Evolutionary conservation across 495 filamentous ascomycete genomes (phyloP), one percentile per base, ranked within the genome.

Genomic region (Hypoxylon lenormandii): DNA sequence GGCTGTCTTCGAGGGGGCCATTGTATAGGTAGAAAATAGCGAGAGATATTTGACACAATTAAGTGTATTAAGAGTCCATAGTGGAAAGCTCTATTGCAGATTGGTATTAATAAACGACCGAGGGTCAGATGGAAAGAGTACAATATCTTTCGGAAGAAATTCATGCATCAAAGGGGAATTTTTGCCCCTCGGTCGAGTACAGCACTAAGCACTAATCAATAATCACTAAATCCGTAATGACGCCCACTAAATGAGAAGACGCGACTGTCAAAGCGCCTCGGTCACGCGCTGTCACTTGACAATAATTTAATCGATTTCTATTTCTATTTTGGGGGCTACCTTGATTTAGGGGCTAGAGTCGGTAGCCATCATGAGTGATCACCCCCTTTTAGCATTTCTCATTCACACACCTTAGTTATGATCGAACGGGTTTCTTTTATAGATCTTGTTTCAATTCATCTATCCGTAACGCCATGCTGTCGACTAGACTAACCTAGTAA

Each of bases 231-330:
- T 28, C 26, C 11, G 10, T 26, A 58, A 47, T 69, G 59, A 54
- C 48, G n/a, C 12, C 53, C 38, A 38, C 50, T 54, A 64, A 59
- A 45, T 21, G 4, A 11, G 42, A 37, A 33, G 42, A 70, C 66
- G 66, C 66, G 66, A 64, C 45, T 7, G 43, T 18, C 36, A 40
- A 38, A 54, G 49, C 16, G 28, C 15, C 54, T 18, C 42, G 54
- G 54, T 60, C 60, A 70, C 60, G 66, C 66, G 66, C 5, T 56
- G 56, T 70, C 66, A 70, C 66, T 70, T 70, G 66, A 70, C 55
- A 16, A 49, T 30, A 33, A 33, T 23, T 8, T 18, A 22, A 42
- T 42, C 7, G 22, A 49, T 49, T 33, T 33, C 19, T 10, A 46
- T 46, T 4, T 5, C 8, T 26, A 22, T n/a, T 49, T 26, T 23